A percentile compares a stretch with the other conserved stretches of the same genome.
Evolutionary conservation across 192 early-diverging fungal species (phyloP).

Genomic region (Funneliformis geosporum): DNA sequence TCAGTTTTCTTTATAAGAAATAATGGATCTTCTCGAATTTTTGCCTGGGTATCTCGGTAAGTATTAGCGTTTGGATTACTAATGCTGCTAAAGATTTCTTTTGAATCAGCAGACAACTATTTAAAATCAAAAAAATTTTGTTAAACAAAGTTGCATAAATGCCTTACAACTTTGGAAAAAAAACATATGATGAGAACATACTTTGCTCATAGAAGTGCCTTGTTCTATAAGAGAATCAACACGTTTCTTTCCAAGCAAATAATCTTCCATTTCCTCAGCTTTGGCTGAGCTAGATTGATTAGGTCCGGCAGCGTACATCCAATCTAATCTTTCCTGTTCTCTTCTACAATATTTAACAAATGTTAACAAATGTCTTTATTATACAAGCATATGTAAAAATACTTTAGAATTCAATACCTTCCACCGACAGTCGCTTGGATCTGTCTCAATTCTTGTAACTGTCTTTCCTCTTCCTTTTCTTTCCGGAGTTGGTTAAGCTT

Average conservation of each 20-base stretch:
- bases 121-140: not conserved
- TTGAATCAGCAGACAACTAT: constrained; percentile 33
- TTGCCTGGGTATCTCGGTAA: constrained; percentile 75
- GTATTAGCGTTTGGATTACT: constrained; percentile 76
- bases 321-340: constrained; percentile 80
- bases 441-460: constrained; percentile 78
- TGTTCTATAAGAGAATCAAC: constrained; percentile 66
- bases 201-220: constrained; percentile 40
- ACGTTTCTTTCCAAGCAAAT: constrained; percentile 84
- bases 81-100: constrained; percentile 44
- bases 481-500: constrained; percentile 89
- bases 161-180: not conserved
- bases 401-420: too few relatives aligned
- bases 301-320: constrained; percentile 92
- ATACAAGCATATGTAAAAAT: too few relatives aligned
- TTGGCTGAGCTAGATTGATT: constrained; percentile 36
- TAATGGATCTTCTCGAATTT: constrained; percentile 91
- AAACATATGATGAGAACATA: constrained; percentile 30
- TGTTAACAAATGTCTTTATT: not conserved
- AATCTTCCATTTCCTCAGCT: constrained; percentile 81
- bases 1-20: constrained; percentile 86
- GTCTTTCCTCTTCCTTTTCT: constrained; percentile 89
- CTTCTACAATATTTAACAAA: constrained; percentile 49
- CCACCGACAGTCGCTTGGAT: constrained; percentile 72
- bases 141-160: not conserved